Evolutionary conservation across 805 yeast genomes (phyloP), one percentile per base, ranked within the genome.

Genomic region (Priceomyces medius): DNA sequence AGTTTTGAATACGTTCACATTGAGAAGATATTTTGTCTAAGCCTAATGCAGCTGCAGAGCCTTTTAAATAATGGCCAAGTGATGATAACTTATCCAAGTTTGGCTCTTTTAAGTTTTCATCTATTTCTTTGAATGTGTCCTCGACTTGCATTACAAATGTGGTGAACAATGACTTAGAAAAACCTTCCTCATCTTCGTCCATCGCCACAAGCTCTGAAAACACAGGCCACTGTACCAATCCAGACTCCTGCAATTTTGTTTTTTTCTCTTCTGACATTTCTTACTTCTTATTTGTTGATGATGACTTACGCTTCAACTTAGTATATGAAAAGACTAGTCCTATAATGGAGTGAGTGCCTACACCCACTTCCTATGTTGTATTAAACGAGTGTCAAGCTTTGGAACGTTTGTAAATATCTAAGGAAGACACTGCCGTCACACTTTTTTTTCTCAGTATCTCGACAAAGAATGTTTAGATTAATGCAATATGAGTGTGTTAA

Each of bases 181-280:
- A 93, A 6, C 88, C 96, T 44, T 90, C 93, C 57, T 86, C 96
- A 55, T 91, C 98, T 56, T 91, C 97, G 63, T 93, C 99, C 97
- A 93, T 90, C 40, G 87, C 82, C 38, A 90, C 77, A 43, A 93
- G 74, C 68, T 93, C 98, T 42, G 83, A 80, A 59, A 93, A 84
- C 20, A 89, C 91, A 32, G 77, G 69, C 96, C 96, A 88, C 60
- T 89, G 90, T 46, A 93, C 83, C 48, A 87, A 70, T 31, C 87
- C 95, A 7, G 80, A 59, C 51, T 66, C 68, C 50, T 76, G 73
- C 45, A 71, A 59, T 38, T 50, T 48, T 44, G 45, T 45, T 35
- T 45, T 49, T 36, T 53, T 54, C n/a, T 43, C 49, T 28, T 51
- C 54, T 19, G 47, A 16, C 55, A 49, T 49, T 4, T 20, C 19